These are phyloP conservation scores for Debaryomycetaceae sp. DNA, from an alignment of 1,139 yeast species.

Conservation along the genomic window DNA sequence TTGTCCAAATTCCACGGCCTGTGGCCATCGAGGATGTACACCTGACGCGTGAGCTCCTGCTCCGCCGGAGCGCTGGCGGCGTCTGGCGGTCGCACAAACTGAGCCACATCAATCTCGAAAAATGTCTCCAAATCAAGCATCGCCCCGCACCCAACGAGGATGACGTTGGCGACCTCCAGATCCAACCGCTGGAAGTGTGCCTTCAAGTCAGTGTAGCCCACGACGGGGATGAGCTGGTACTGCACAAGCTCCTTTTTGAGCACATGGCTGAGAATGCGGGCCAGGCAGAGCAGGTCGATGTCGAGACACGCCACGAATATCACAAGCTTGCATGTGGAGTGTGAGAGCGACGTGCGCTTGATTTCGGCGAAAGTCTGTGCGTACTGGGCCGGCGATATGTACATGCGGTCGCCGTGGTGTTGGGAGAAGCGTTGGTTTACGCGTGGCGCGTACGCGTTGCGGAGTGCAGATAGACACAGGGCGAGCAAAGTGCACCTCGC, in stretches of 20 bases:
- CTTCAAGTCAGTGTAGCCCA: conserved; percentile 80
- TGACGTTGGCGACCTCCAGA: conserved; percentile 68
- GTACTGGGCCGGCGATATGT: conserved; percentile 59
- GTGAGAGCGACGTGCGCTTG: conserved; percentile 64
- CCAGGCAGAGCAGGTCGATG: conserved; percentile 89
- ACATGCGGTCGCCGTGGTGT: conserved; percentile 42
- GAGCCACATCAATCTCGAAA: conserved; percentile 59
- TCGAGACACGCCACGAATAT: conserved; percentile 87
- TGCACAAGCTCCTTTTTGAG: conserved; percentile 81
- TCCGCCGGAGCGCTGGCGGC: conserved; percentile 5
- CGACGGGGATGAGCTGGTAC: conserved; percentile 88
- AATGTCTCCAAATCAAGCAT: conserved; percentile 81
- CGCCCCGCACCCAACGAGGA: conserved; percentile 94
- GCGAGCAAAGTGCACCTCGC: too few species aligned
- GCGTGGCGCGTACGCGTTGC: too few species aligned
- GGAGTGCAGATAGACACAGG: too few species aligned
- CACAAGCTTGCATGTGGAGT: conserved; percentile 84
- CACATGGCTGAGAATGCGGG: conserved; percentile 66
- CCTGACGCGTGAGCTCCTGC: conserved; percentile 22
- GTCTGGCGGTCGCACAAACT: conserved; percentile 20
- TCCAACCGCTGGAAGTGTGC: conserved; percentile 63
- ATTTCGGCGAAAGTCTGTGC: conserved; percentile 57
- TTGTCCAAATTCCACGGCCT: conserved; percentile 97
- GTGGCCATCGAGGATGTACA: conserved; percentile 86
- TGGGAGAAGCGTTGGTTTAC: too few species aligned